Conservation (phyloP, 176 grass and related monocot genomes). For the Echinochloa phyllopogon region DNA sequence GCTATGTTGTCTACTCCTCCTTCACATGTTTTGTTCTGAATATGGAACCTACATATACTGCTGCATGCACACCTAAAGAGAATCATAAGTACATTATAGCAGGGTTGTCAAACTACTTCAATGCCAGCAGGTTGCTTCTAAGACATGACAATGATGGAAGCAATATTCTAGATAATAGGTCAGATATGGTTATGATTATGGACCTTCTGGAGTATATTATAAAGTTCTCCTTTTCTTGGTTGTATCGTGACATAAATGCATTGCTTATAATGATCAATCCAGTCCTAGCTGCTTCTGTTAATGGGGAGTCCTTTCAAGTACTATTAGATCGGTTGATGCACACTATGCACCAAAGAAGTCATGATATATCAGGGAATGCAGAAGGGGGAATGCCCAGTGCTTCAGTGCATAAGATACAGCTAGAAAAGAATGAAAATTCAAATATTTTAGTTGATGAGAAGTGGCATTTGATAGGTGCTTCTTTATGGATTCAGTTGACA, state of each 20-base stretch:
- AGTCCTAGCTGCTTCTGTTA: slow-evolving; percentile 61
- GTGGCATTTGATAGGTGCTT: slow-evolving; percentile 71
- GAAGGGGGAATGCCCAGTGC: slow-evolving; percentile 18
- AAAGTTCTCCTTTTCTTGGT: slow-evolving; percentile 76
- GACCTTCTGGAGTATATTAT: slow-evolving; percentile 76
- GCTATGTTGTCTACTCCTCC: slow-evolving; percentile 58
- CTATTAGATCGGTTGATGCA: slow-evolving; percentile 59
- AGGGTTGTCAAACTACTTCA: slow-evolving; percentile 52
- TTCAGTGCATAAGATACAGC: slow-evolving; percentile 35
- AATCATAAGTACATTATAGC: slow-evolving; percentile 45
- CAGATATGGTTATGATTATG: slow-evolving; percentile 54
- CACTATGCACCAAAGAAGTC: slow-evolving; percentile 47
- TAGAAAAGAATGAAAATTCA: slow-evolving; percentile 35
- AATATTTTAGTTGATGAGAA: slow-evolving; percentile 69
- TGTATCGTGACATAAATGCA: slow-evolving; percentile 64
- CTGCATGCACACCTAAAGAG: slow-evolving; percentile 39
- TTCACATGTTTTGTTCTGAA: slow-evolving; percentile 64
- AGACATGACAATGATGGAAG: slow-evolving; percentile 40
- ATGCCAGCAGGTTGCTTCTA: slow-evolving; percentile 49
- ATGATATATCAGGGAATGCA: slow-evolving; percentile 48
- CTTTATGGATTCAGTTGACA: slow-evolving; percentile 71
- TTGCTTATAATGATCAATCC: slow-evolving; percentile 69
- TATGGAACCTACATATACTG: slow-evolving; percentile 34
- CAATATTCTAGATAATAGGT: slow-evolving; percentile 34
- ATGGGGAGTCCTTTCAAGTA: slow-evolving; percentile 58